Percentiles rank a stretch among this genome's conserved stretches.
These are phyloP conservation scores for Schizopora paradoxa DNA, from an alignment of 1,284 basidiomycete species.

Conservation along the genomic window DNA sequence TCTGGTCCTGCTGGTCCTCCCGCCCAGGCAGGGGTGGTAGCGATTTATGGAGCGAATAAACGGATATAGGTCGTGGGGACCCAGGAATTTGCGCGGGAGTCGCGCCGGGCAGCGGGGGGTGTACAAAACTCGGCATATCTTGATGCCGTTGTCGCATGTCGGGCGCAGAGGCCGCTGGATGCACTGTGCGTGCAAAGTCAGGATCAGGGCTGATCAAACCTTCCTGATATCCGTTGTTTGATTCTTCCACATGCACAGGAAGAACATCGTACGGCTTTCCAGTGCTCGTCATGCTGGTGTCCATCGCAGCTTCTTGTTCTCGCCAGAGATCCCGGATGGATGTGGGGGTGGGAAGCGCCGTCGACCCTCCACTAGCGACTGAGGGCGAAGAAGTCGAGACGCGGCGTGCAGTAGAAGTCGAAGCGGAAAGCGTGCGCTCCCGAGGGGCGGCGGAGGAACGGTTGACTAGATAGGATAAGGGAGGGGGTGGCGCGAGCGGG, in stretches of 20 bases:
- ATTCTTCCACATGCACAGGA: conserved; percentile 14
- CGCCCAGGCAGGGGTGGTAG: conserved; percentile 72
- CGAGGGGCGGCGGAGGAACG: conserved; percentile 49
- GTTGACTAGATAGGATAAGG: conserved; percentile 77
- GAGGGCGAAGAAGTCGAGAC: conserved; percentile 64
- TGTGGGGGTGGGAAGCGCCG: conserved; percentile 14
- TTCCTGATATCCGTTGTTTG: background rate
- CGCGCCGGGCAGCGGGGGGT: conserved; percentile 25
- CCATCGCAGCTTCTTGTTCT: conserved; percentile 6
- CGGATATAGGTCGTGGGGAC: conserved; percentile 31
- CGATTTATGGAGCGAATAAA: conserved; percentile 60
- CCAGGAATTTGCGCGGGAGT: conserved; percentile 25
- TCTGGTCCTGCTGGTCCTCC: too few relatives aligned
- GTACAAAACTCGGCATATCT: conserved; percentile 24
- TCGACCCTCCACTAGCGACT: conserved; percentile 20
- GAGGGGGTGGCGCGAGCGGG: conserved; percentile 80
- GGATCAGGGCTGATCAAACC: background rate
- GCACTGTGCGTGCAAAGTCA: conserved; percentile 33
- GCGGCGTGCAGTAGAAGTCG: conserved; percentile 42
- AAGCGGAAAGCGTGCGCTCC: conserved; percentile 24
- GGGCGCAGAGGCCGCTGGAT: conserved; percentile 49
- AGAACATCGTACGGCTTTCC: too few relatives aligned
- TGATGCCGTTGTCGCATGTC: conserved; percentile 47
- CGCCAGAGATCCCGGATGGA: conserved; percentile 16
- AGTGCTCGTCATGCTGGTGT: background rate